phyloP scores from a whole-genome alignment of 2,329 filamentous ascomycete genomes.

The Fusarium coicis region DNA sequence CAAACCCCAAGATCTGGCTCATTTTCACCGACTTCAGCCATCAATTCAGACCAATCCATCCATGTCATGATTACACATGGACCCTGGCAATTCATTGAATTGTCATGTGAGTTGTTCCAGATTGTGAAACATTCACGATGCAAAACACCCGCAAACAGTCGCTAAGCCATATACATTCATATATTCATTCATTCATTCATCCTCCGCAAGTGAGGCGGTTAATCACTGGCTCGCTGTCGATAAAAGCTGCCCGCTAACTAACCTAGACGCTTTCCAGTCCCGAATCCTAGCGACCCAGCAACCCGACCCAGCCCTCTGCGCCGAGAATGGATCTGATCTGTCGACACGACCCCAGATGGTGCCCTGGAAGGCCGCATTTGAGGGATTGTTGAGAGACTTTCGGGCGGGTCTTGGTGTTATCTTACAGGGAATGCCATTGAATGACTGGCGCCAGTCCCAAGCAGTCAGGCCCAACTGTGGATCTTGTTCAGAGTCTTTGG shows the following conservation, averaged over 20 bases:
- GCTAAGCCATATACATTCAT: not conserved
- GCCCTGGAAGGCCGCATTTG: constrained; percentile 35
- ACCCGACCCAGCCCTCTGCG: constrained; percentile 36
- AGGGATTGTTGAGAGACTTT: constrained; percentile 33
- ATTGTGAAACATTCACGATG: constrained; percentile 21
- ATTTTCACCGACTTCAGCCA: not conserved
- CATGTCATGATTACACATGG: not conserved
- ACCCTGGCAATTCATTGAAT: not conserved
- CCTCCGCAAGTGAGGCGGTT: constrained; percentile 40
- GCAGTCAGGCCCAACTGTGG: constrained; percentile 54
- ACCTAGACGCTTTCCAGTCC: constrained; percentile 26
- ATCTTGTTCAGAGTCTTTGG: constrained; percentile 36
- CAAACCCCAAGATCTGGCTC: not conserved
- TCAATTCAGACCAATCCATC: not conserved
- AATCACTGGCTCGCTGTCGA: constrained; percentile 21
- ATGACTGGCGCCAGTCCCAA: constrained; percentile 42
- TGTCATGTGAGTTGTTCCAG: constrained; percentile 21
- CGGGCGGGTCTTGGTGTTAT: constrained; percentile 28
- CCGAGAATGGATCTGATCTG: constrained; percentile 47
- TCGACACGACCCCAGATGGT: constrained; percentile 44
- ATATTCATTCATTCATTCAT: not conserved
- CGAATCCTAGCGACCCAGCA: constrained; percentile 28
- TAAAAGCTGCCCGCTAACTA: constrained; percentile 10
- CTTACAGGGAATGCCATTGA: constrained; percentile 41
- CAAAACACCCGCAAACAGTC: constrained; percentile 16